Base-by-base conservation (phyloP, 1,284 basidiomycete species). In the Ceratobasidium sp. region DNA sequence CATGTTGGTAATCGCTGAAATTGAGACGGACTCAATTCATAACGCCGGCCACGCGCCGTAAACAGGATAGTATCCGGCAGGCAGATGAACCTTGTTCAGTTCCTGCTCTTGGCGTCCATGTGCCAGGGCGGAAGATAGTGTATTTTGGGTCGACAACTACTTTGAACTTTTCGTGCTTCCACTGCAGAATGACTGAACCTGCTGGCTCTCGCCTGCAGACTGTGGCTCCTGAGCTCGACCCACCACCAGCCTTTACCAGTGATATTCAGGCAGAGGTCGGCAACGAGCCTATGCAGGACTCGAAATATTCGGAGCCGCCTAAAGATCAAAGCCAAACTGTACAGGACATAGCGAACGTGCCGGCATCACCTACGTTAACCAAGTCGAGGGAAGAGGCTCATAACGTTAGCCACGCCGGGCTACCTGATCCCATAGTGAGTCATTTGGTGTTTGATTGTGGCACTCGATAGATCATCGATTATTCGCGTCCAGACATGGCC, bases 291-390 rank as follows among this genome's bases (percentile, higher is more conserved):
- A 10, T 27, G 43, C 25, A 52, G 25, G 62, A 65, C 38, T 42
- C 62, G n/a, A 65, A 65, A 53, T 53, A 25, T 35, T 13, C 45
- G 32, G 10, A 31, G 20, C 32, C 62, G 25, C 35, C 8, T 10
- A 34, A 40, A 7, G 50, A 65, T 42, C 62, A 43, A 53, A 38
- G 47, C 49, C 58, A 38, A 50, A 64, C 34, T 17, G 15, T 29
- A n/a, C 49, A 52, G 38, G 60, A 35, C 3, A 62, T 25, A 53
- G 60, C 12, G 22, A 22, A 22, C 27, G 49, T 65, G 49, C 52
- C 62, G 62, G 62, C 62, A 65, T 65, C 40, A 27, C 50, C 50
- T 34, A 65, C 62, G 62, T 65, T 65, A 3, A 32, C 31, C 50
- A 31, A 65, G 38, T 42, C 60, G 52, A 22, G 13, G 2, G 25